Evolutionary conservation across 306 rosid genomes (phyloP), one percentile per base, ranked within the genome.

Genomic region (Cucurbita argyrosperma): DNA sequence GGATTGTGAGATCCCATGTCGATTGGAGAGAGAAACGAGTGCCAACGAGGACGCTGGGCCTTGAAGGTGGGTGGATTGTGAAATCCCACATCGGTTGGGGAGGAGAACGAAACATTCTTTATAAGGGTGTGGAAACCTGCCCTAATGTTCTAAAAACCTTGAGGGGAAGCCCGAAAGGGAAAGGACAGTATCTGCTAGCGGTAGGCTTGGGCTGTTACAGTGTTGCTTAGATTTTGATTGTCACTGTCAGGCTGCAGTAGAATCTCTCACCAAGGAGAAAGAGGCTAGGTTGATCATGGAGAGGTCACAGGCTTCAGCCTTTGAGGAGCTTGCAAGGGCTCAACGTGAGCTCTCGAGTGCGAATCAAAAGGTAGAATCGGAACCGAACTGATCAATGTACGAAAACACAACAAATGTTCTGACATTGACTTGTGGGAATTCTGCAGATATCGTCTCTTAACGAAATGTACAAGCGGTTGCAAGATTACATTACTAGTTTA

Each of bases 381-480:
- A 35, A 38, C 18, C 57, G 13, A 52, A 59, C 19, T 74, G 64
- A 35, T 42, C 42, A 18, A 51, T 42, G 37, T 76, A 13, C 43
- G 1, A 5, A 5, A 21, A 51, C 10, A n/a, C 54, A 7, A 63
- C 43, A 62, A 10, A 77, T 51, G 54, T 55, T 47, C 60, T 60
- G 12, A 8, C 39, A 59, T 26, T 13, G 72, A 71, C 18, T 50
- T 3, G 18, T 45, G 74, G 54, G 73, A 72, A 78, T 79, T 84
- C 52, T 80, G 87, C 86, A 94, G 97, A 89, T 91, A 84, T 43
- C 85, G 16, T 89, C 99, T 11, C 96, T 94, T 63, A 94, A 91
- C 78, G 99, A 94, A 50, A 94, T 94, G 99, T 91, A 94, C 80
- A 94, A 89, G 86, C 86, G 90, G 56, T 80, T 91, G 67, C 97